These are phyloP conservation scores for Calocybe gangraenosa DNA, from an alignment of 768 basidiomycete species.

Conservation along the genomic window DNA sequence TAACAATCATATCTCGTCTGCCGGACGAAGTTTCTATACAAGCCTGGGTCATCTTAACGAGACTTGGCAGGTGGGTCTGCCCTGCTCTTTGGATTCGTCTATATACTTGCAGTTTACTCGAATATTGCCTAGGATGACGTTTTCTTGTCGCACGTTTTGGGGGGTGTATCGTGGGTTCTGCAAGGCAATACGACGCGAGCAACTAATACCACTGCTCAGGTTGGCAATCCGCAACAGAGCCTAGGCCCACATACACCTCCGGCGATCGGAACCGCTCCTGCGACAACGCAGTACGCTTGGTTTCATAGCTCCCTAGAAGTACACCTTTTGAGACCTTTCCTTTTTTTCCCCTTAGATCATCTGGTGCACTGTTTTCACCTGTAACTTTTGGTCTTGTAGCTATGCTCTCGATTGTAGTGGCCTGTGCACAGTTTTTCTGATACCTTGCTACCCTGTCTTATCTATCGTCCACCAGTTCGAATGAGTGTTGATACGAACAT, in stretches of 20 bases:
- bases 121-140: slow-evolving; percentile 44
- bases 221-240: slow-evolving; percentile 38
- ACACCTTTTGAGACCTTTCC: neutral
- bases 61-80: slow-evolving; percentile 60
- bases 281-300: slow-evolving; percentile 6
- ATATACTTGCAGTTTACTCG: neutral
- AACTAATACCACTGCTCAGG: slow-evolving; percentile 54
- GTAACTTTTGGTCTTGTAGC: neutral
- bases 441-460: too few species aligned
- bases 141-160: slow-evolving; percentile 71
- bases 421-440: slow-evolving; percentile 1
- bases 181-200: slow-evolving; percentile 68
- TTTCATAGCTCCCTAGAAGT: too few species aligned
- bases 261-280: slow-evolving; percentile 1
- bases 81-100: neutral
- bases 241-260: slow-evolving; percentile 10
- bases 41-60: slow-evolving; percentile 75
- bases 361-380: neutral
- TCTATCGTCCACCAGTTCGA: too few species aligned
- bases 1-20: slow-evolving; percentile 26
- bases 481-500: too few species aligned
- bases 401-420: neutral
- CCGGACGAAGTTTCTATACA: slow-evolving; percentile 84
- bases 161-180: slow-evolving; percentile 71
- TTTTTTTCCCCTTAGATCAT: too few species aligned